These are phyloP conservation scores for Volvox reticuliferus DNA, from an alignment of 139 green algal species.

Conservation along the genomic window DNA sequence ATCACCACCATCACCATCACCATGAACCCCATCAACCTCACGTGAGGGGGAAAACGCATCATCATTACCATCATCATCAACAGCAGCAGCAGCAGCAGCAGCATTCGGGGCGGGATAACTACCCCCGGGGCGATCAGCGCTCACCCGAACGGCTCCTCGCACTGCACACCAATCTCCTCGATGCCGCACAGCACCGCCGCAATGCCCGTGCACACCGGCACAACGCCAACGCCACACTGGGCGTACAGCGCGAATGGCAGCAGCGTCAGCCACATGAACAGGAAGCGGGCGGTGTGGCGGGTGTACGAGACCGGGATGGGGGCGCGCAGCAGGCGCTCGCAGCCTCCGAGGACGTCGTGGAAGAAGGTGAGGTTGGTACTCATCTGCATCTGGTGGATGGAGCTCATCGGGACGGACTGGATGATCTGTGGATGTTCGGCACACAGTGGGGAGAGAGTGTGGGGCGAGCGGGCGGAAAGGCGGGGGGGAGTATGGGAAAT, in stretches of 20 bases:
- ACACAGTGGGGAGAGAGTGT: not conserved
- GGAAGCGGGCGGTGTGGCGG: slow-evolving; percentile 74
- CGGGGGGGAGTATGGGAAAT: not conserved
- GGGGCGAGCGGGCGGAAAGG: not conserved
- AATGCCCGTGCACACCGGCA: slow-evolving; percentile 41
- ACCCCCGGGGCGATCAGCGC: no score
- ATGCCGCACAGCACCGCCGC: slow-evolving; percentile 59
- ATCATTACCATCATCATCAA: no score
- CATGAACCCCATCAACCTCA: no score
- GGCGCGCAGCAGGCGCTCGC: slow-evolving; percentile 81
- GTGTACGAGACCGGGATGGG: slow-evolving; percentile 80
- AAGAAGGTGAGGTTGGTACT: slow-evolving; percentile 79
- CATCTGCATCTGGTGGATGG: slow-evolving; percentile 60
- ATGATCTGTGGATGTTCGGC: slow-evolving; percentile 37
- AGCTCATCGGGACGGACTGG: slow-evolving; percentile 50
- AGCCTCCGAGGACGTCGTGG: slow-evolving; percentile 71
- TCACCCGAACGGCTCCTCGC: slow-evolving; percentile 61
- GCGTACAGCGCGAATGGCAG: slow-evolving; percentile 85
- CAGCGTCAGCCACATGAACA: slow-evolving; percentile 85
- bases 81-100: no score
- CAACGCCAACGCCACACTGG: slow-evolving; percentile 32
- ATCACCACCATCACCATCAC: no score
- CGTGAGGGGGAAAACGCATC: no score
- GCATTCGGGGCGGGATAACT: no score
- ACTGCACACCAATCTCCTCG: slow-evolving; percentile 70